A percentile compares a stretch with the other conserved stretches of the same genome.
phyloP scores from a whole-genome alignment of 1,284 basidiomycete genomes.

The Ceratobasidium sp. region DNA sequence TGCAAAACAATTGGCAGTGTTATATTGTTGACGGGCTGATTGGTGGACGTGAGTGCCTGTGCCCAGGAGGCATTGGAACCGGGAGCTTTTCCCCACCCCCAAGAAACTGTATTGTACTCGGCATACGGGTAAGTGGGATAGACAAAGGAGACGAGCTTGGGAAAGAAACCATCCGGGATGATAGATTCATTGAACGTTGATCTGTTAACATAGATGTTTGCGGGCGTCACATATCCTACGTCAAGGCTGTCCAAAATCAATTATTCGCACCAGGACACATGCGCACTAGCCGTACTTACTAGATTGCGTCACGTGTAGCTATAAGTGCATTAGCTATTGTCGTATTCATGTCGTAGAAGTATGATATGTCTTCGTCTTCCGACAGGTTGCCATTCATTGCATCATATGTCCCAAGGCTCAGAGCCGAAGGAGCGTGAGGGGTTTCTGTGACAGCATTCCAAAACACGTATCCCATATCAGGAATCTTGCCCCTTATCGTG shows the following conservation, averaged over 20 bases:
- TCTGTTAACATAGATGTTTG: conserved; percentile 4
- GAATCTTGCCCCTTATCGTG: neutral
- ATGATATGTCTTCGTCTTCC: neutral
- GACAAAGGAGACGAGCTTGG: neutral
- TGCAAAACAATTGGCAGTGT: neutral
- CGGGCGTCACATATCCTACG: neutral
- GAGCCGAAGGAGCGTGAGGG: neutral
- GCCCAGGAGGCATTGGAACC: neutral
- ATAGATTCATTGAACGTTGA: neutral
- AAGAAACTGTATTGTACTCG: neutral
- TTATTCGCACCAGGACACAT: too few species aligned
- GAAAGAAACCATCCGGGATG: neutral
- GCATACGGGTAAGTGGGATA: neutral
- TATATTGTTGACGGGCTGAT: conserved; percentile 1
- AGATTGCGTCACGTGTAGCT: conserved; percentile 7
- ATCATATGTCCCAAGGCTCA: neutral
- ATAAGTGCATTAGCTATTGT: neutral
- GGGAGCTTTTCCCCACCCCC: neutral
- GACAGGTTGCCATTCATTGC: neutral
- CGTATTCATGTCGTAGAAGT: neutral
- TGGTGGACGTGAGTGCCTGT: neutral
- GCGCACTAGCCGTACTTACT: neutral
- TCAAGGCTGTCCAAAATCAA: neutral
- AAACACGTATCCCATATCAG: neutral
- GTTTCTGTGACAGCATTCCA: neutral